Evolutionary conservation across 495 filamentous ascomycete genomes (phyloP).

Genomic region (Monascus purpureus): DNA sequence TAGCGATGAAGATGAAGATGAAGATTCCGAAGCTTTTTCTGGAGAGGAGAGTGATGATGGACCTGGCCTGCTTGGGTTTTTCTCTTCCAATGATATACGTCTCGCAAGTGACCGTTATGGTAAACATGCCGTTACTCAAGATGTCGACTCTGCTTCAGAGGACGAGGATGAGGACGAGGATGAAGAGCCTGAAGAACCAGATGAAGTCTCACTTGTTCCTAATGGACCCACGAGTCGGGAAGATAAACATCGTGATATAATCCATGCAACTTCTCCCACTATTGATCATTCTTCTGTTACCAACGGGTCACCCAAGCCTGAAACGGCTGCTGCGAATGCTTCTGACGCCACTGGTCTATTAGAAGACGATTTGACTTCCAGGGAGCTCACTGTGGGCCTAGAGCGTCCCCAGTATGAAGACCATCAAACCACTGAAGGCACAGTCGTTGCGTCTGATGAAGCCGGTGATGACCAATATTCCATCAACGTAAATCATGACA

Average conservation of each 20-base stretch:
- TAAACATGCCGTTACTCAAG: constrained; percentile 1
- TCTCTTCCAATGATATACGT: constrained; percentile 30
- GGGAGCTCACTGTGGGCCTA: too few species aligned
- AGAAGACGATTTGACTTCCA: not conserved
- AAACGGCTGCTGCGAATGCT: not conserved
- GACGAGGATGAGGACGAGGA: constrained; percentile 17
- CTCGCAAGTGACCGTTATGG: constrained; percentile 11
- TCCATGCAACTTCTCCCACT: not conserved
- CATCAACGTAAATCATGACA: constrained; percentile 4
- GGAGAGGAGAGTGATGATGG: constrained; percentile 38
- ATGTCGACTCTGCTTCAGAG: constrained; percentile 16
- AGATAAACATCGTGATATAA: constrained; percentile 1
- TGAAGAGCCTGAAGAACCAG: constrained; percentile 22
- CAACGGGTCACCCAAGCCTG: not conserved
- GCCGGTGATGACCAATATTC: not conserved
- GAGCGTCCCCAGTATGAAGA: not conserved
- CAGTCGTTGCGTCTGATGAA: not conserved
- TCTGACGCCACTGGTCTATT: not conserved
- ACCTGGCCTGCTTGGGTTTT: constrained; percentile 55
- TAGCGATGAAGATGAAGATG: constrained; percentile 40
- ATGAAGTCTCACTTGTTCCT: constrained; percentile 33
- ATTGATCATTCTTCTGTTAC: constrained; percentile 1
- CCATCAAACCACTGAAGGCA: not conserved
- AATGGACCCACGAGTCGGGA: constrained; percentile 17
- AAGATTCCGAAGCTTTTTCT: constrained; percentile 9